Base-by-base conservation (phyloP, 495 filamentous ascomycete species). In the Penicillium nucicola region DNA sequence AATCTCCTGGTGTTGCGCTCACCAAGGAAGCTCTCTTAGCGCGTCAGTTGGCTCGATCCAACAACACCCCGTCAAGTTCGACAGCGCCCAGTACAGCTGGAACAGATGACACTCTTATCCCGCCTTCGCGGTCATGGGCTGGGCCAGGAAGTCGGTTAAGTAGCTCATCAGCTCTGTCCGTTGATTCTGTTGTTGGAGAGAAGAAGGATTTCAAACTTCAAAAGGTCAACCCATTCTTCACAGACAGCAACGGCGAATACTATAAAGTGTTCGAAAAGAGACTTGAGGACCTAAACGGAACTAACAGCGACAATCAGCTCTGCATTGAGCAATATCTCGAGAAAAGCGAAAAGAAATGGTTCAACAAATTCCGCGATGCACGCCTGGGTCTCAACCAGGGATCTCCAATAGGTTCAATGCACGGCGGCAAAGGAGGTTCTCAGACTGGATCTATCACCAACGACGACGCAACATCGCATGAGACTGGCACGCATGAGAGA, bases 331-430 rank as follows among this genome's bases (percentile, higher is more conserved):
- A 84, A 19, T 86, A 81, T 63, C 62, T 88, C 10, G 77, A 78
- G 33, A 86, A 81, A 66, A 82, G 81, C 45, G 85, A 88, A 63
- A 86, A 85, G 72, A 79, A 83, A 49, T 88, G 84, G 83, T 87
- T 87, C 57, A 72, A 79, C 35, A 72, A 77, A 18, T 84, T 82
- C 66, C 67, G 81, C 30, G 75, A 84, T 52, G 84, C 84, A 34
- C 80, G 80, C 42, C 55, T 74, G 19, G 77, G 76, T 14, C 67
- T 69, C 50, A 73, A 75, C 18, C 71, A 71, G 31, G 37, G 18
- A 35, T 77, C 75, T 6, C 75, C 74, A 40, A 65, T 71, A 25
- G 65, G 71, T 20, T 75, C 74, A 20, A 48, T 74, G 44, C 72
- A 69, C 56, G 55, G 65, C 18, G 58, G 45, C 35, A 75, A 73